Base-by-base conservation (phyloP, 1,284 basidiomycete genomes). In the Ustilago loliicola region DNA sequence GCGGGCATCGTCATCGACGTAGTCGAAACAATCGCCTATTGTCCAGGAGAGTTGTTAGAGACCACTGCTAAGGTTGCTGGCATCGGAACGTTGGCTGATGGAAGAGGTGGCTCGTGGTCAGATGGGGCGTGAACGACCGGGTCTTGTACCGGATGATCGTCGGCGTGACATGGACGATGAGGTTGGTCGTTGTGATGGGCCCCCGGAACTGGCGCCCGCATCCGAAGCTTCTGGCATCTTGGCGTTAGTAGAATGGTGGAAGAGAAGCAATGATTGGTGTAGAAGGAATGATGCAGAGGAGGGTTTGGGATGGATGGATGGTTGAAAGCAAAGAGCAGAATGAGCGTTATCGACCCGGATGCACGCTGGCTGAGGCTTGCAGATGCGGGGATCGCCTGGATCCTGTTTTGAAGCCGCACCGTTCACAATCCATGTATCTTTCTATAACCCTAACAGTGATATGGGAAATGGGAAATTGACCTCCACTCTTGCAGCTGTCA, bases 21-120 rank as follows among this genome's bases (percentile, higher is more conserved):
- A 80, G 61, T 77, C 66, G 30, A 66, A 80, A 25, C 64, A 65
- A 48, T 74, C 65, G 19, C 78, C 76, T 2, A 70, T 70, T 4
- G 58, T 71, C 71, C 71, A 80, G 1, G 67, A 66, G 7, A 78
- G 55, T 36, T 64, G 64, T 10, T 68, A 54, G 6, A 57, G 36
- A 10, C 68, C 68, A 40, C 68, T 71, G 67, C 71, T 74, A 48
- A 78, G 57, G 34, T 56, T 71, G 65, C 68, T 74, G 3, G 66
- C 30, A 36, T 78, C 76, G 8, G 76, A 78, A n/a, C 65, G 72
- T 25, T 68, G 61, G 60, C 76, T 78, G 54, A 68, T 47, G n/a
- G 61, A 66, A 7, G 76, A 78, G 6, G 72, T 17, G 5, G 72
- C 72, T 15, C 72, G 67, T 3, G 66, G 23, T 23, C 57, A 61